phyloP scores from a whole-genome alignment of 2,329 filamentous ascomycete genomes.

The Septoria linicola region DNA sequence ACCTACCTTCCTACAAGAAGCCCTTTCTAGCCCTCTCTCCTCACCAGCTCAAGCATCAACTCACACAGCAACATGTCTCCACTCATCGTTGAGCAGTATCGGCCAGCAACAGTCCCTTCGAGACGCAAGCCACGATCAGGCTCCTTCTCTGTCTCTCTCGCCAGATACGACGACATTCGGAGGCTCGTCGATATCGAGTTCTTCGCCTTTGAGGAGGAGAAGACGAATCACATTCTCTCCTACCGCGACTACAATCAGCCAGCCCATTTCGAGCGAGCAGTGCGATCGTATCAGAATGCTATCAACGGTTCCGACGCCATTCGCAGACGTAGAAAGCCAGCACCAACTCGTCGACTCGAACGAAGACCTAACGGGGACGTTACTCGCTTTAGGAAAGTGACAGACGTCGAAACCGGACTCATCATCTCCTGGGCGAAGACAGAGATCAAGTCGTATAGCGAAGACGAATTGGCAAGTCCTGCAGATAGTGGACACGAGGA shows the following conservation, averaged over 20 bases:
- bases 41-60: not conserved
- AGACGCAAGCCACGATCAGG: slow-evolving; percentile 20
- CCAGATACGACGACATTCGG: slow-evolving; percentile 31
- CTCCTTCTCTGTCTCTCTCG: slow-evolving; percentile 27
- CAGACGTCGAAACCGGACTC: slow-evolving; percentile 29
- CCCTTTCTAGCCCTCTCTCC: slow-evolving; percentile 2
- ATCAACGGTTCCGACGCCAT: slow-evolving; percentile 19
- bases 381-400: slow-evolving; percentile 33
- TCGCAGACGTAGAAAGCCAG: slow-evolving; percentile 17
- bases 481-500: slow-evolving; percentile 34
- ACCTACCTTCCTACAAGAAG: not conserved
- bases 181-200: slow-evolving; percentile 46
- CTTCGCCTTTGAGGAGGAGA: slow-evolving; percentile 38
- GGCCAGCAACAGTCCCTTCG: slow-evolving; percentile 15
- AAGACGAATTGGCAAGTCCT: slow-evolving; percentile 31
- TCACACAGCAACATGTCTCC: slow-evolving; percentile 22
- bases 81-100: slow-evolving; percentile 22
- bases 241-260: slow-evolving; percentile 34
- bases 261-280: slow-evolving; percentile 31
- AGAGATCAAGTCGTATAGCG: slow-evolving; percentile 33
- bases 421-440: slow-evolving; percentile 37
- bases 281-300: slow-evolving; percentile 25
- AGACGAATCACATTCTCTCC: slow-evolving; percentile 36
- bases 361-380: slow-evolving; percentile 17
- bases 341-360: slow-evolving; percentile 5